Percentiles rank a stretch among this genome's conserved stretches.
phyloP scores from a whole-genome alignment of 331 rosid species.

The Erythrophleum ivorense region DNA sequence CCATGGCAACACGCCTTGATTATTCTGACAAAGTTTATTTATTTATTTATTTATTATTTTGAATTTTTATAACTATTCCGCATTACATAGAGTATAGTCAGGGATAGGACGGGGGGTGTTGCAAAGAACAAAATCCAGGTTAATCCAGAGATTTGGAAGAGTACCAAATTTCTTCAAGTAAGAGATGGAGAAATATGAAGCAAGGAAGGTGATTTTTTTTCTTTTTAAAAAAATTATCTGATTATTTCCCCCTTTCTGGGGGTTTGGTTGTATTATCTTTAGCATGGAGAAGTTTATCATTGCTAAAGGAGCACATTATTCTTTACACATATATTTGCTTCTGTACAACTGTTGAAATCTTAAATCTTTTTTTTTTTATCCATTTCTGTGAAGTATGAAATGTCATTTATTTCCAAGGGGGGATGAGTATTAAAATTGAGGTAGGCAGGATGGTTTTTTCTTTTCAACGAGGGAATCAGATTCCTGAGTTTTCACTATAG shows the following conservation, averaged over 20 bases:
- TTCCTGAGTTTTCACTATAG: too few relatives aligned
- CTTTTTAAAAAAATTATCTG: conserved; percentile 54
- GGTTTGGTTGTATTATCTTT: conserved; percentile 40
- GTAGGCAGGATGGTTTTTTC: background rate
- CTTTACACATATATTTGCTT: background rate
- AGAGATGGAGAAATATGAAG: background rate
- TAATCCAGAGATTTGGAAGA: conserved; percentile 54
- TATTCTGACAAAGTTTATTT: conserved; percentile 58
- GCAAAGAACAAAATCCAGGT: conserved; percentile 43
- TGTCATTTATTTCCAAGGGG: background rate
- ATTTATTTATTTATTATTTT: conserved; percentile 50
- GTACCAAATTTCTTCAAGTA: conserved; percentile 44
- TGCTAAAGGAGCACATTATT: conserved; percentile 36
- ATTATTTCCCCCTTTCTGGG: conserved; percentile 17
- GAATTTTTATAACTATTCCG: conserved; percentile 44
- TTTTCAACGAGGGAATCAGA: too few relatives aligned
- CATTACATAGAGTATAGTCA: conserved; percentile 42
- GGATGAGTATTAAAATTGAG: background rate
- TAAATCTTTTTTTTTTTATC: background rate
- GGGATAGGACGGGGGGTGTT: conserved; percentile 34
- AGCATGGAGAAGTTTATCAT: conserved; percentile 39
- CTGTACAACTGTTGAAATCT: background rate
- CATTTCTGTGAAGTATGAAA: background rate
- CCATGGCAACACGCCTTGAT: conserved; percentile 48
- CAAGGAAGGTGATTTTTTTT: conserved; percentile 21